These are phyloP conservation scores for Salix udensis DNA, from an alignment of 345 rosid genomes.

Conservation along the genomic window DNA sequence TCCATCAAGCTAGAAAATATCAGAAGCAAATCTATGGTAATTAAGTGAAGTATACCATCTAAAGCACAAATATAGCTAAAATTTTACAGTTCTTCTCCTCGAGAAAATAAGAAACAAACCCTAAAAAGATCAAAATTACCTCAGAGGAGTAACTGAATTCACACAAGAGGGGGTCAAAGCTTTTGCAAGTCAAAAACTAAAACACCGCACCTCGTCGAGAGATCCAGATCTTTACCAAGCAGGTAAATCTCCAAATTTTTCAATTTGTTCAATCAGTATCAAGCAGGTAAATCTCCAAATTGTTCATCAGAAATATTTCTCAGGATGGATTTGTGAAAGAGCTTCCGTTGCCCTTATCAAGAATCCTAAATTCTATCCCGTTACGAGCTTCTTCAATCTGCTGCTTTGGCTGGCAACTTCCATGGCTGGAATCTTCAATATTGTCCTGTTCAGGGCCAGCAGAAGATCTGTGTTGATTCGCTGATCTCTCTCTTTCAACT, in stretches of 20 bases:
- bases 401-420: conserved; percentile 5
- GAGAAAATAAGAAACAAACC: conserved; percentile 7
- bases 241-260: neutral
- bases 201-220: neutral
- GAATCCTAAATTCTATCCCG: conserved; percentile 31
- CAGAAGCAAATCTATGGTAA: neutral
- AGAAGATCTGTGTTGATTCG: conserved; percentile 28
- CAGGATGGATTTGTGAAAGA: conserved; percentile 18
- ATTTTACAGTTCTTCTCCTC: conserved; percentile 2
- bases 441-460: conserved; percentile 21
- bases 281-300: neutral
- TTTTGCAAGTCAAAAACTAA: neutral
- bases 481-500: conserved; percentile 22
- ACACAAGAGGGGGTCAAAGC: neutral
- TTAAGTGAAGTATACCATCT: neutral
- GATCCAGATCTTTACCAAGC: conserved; percentile 8
- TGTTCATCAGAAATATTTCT: neutral
- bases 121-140: conserved; percentile 11
- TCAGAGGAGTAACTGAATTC: neutral
- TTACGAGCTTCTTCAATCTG: conserved; percentile 17
- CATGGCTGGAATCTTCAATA: conserved; percentile 19
- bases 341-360: conserved; percentile 52
- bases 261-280: conserved; percentile 8
- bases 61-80: neutral
- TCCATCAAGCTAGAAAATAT: neutral